Evolutionary conservation across 2,329 filamentous ascomycete species (phyloP).

Genomic region (Arthrobotrys pseudoclavata): DNA sequence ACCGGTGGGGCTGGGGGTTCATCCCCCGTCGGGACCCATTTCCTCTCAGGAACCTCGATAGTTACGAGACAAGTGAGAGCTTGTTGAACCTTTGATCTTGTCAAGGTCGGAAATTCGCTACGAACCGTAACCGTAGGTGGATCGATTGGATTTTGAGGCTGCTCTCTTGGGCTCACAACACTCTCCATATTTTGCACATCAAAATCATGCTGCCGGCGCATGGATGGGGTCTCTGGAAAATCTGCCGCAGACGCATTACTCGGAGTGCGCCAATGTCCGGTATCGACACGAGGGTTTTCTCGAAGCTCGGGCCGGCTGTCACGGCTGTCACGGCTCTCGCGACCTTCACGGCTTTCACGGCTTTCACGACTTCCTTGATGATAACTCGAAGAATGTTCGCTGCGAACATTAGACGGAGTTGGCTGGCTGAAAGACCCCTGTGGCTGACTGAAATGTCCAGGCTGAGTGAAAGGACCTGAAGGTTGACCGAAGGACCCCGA

Average conservation of each 20-base stretch:
- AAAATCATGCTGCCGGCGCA: slow-evolving; percentile 82
- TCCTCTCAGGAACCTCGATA: slow-evolving; percentile 90
- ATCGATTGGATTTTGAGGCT: slow-evolving; percentile 84
- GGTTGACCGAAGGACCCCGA: slow-evolving; percentile 61
- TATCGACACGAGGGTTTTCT: slow-evolving; percentile 61
- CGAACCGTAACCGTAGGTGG: slow-evolving; percentile 91
- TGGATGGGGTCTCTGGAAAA: slow-evolving; percentile 66
- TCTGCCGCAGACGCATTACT: slow-evolving; percentile 79
- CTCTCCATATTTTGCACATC: slow-evolving; percentile 97
- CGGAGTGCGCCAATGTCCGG: slow-evolving; percentile 65
- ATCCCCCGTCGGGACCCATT: slow-evolving; percentile 85
- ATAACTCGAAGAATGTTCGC: slow-evolving; percentile 43
- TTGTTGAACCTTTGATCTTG: slow-evolving; percentile 90
- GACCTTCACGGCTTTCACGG: slow-evolving; percentile 31
- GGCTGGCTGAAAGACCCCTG: slow-evolving; percentile 54
- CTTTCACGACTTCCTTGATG: slow-evolving; percentile 29
- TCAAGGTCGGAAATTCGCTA: slow-evolving; percentile 96
- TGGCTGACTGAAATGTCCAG: slow-evolving; percentile 75
- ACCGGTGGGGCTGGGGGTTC: slow-evolving; percentile 73
- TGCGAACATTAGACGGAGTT: slow-evolving; percentile 62
- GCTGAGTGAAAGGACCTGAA: slow-evolving; percentile 67
- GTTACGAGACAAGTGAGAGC: slow-evolving; percentile 94
- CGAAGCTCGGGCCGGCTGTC: slow-evolving; percentile 40
- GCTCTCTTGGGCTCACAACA: slow-evolving; percentile 78
- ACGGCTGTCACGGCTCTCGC: slow-evolving; percentile 52